Evolutionary conservation across 805 yeast genomes (phyloP).

Genomic region (Zygotorulaspora florentina): DNA sequence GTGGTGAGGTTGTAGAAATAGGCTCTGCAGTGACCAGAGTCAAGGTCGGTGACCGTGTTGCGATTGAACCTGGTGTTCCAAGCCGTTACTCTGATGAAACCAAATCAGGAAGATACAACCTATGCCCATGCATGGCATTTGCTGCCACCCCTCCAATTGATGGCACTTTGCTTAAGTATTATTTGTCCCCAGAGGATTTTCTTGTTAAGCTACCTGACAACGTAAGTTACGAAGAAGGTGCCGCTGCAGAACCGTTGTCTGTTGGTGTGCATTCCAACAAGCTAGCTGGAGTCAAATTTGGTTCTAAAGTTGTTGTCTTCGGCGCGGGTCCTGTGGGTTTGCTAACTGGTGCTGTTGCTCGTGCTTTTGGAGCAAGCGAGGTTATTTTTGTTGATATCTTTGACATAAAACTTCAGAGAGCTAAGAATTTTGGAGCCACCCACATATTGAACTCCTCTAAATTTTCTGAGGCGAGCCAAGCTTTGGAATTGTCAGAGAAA

Average conservation of each 20-base stretch:
- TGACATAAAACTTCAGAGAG: slow-evolving; percentile 62
- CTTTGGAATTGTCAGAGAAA: slow-evolving; percentile 28
- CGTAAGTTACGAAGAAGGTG: slow-evolving; percentile 79
- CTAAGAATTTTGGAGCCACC: slow-evolving; percentile 63
- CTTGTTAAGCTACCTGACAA: slow-evolving; percentile 73
- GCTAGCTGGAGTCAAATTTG: slow-evolving; percentile 55
- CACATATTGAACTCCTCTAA: slow-evolving; percentile 47
- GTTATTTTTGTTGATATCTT: slow-evolving; percentile 67
- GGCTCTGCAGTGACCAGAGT: slow-evolving; percentile 61
- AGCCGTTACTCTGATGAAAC: slow-evolving; percentile 69
- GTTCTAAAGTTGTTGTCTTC: slow-evolving; percentile 65
- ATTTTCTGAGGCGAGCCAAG: slow-evolving; percentile 39
- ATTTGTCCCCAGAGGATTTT: slow-evolving; percentile 73
- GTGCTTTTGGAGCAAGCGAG: slow-evolving; percentile 68
- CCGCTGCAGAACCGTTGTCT: slow-evolving; percentile 77
- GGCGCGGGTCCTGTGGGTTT: slow-evolving; percentile 92
- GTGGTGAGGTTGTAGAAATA: slow-evolving; percentile 68
- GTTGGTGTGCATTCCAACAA: slow-evolving; percentile 81
- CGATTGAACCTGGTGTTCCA: slow-evolving; percentile 82
- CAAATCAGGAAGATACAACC: slow-evolving; percentile 72
- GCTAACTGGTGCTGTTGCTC: slow-evolving; percentile 65
- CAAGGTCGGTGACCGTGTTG: slow-evolving; percentile 78
- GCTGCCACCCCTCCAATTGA: slow-evolving; percentile 88
- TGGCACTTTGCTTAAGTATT: slow-evolving; percentile 74
- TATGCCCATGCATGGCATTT: slow-evolving; percentile 81